Percentiles rank a stretch among this genome's conserved stretches.
Evolutionary conservation across 345 rosid species (phyloP).

Genomic region (Cardamine chenopodiifolia): DNA sequence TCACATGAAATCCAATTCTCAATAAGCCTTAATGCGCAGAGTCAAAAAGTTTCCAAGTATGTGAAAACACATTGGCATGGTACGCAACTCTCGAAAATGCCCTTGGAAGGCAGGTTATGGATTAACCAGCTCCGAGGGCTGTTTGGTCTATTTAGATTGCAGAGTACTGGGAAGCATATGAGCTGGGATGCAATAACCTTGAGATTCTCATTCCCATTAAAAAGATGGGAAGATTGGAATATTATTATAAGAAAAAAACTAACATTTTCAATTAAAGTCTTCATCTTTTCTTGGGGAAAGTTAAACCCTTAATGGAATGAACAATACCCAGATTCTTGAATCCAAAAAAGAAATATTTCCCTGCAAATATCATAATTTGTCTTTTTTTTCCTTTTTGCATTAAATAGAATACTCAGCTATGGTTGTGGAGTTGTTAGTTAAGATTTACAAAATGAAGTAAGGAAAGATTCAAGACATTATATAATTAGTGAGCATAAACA

Average conservation of each 20-base stretch:
- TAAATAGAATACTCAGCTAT: background rate
- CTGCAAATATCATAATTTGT: background rate
- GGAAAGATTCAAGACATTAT: slow-evolving; percentile 7
- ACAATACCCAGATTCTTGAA: slow-evolving; percentile 25
- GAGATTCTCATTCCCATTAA: slow-evolving; percentile 44
- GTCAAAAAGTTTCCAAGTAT: background rate
- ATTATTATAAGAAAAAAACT: background rate
- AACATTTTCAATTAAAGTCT: slow-evolving; percentile 11
- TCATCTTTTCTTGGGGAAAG: slow-evolving; percentile 19
- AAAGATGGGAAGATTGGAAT: slow-evolving; percentile 20
- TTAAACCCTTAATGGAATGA: slow-evolving; percentile 5
- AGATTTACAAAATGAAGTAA: slow-evolving; percentile 9
- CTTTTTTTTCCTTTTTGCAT: background rate
- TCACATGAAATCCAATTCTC: slow-evolving; percentile 14
- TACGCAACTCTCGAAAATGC: background rate
- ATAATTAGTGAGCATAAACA: background rate
- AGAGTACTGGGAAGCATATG: slow-evolving; percentile 37
- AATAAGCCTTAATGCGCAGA: slow-evolving; percentile 17
- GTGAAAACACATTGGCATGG: background rate
- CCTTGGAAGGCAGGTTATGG: slow-evolving; percentile 1
- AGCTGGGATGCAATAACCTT: slow-evolving; percentile 47
- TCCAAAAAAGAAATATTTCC: background rate
- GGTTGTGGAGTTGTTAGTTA: background rate
- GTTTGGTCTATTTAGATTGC: slow-evolving; percentile 18
- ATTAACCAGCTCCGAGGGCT: slow-evolving; percentile 2